Conservation (phyloP, 495 filamentous ascomycete species). For the Penicillium ochrochloron region DNA sequence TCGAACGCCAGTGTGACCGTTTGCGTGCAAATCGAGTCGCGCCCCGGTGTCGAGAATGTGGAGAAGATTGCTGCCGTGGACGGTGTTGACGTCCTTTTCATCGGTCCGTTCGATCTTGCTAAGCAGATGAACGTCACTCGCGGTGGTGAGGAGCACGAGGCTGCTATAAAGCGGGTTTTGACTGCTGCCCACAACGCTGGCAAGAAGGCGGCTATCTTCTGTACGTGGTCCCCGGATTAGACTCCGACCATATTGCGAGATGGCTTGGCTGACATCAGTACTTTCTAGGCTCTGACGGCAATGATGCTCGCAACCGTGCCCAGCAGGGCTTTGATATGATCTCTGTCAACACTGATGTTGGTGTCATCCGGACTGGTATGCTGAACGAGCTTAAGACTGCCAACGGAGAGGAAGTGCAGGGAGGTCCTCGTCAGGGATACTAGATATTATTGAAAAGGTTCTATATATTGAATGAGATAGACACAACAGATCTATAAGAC, state of each 20-base stretch:
- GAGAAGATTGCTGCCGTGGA: constrained; percentile 53
- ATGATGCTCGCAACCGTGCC: constrained; percentile 64
- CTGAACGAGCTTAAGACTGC: constrained; percentile 39
- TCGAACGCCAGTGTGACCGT: constrained; percentile 43
- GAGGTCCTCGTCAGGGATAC: constrained; percentile 24
- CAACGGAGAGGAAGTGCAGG: constrained; percentile 28
- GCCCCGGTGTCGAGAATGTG: constrained; percentile 50
- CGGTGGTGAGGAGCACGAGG: constrained; percentile 51
- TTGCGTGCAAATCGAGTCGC: constrained; percentile 54
- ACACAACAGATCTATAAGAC: neutral
- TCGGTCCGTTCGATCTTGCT: constrained; percentile 62
- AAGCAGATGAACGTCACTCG: constrained; percentile 45
- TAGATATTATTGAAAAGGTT: neutral
- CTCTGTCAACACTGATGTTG: constrained; percentile 64
- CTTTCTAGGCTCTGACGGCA: constrained; percentile 54
- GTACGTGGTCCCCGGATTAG: constrained; percentile 32
- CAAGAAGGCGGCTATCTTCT: constrained; percentile 81
- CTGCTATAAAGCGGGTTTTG: constrained; percentile 67
- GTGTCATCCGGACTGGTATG: constrained; percentile 49
- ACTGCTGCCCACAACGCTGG: constrained; percentile 66
- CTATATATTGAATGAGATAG: neutral
- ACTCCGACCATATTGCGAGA: neutral
- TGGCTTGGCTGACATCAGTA: neutral
- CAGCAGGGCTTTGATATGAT: constrained; percentile 81
- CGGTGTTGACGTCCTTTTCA: constrained; percentile 50